Conservation (phyloP, 345 rosid species). For the Reutealis trisperma region DNA sequence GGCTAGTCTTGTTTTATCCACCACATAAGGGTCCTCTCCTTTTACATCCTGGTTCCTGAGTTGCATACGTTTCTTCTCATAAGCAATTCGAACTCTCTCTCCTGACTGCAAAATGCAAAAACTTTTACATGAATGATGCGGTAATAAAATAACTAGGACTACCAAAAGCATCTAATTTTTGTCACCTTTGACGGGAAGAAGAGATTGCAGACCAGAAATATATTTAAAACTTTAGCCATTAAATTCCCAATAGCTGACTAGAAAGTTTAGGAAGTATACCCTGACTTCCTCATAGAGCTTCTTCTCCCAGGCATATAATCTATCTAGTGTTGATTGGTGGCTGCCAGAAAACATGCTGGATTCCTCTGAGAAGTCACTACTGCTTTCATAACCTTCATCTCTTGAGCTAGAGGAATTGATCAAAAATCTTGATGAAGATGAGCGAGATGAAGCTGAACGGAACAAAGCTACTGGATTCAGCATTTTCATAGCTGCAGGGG, state of each 20-base stretch:
- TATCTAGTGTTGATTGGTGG: slow-evolving; percentile 84
- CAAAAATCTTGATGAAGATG: slow-evolving; percentile 78
- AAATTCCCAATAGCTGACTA: neutral
- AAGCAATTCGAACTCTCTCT: slow-evolving; percentile 69
- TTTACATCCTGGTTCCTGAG: slow-evolving; percentile 77
- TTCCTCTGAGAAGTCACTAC: slow-evolving; percentile 60
- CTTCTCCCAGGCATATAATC: slow-evolving; percentile 92
- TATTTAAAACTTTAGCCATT: neutral
- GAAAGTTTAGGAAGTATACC: slow-evolving; percentile 41
- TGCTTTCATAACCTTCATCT: slow-evolving; percentile 59
- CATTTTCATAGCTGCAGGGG: slow-evolving; percentile 72
- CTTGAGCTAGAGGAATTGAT: slow-evolving; percentile 55
- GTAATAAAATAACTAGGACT: neutral
- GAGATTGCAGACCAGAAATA: neutral
- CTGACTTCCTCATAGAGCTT: slow-evolving; percentile 91
- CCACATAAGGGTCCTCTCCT: slow-evolving; percentile 62
- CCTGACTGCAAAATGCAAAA: slow-evolving; percentile 51
- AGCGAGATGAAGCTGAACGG: slow-evolving; percentile 88
- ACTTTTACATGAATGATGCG: neutral
- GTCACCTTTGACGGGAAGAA: neutral
- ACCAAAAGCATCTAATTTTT: neutral
- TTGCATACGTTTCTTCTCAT: slow-evolving; percentile 71
- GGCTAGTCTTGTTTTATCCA: slow-evolving; percentile 71
- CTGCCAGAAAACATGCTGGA: slow-evolving; percentile 59
- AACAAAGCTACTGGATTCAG: slow-evolving; percentile 90